Evolutionary conservation across 495 filamentous ascomycete genomes (phyloP).

Genomic region (Friedmanniomyces simplex): DNA sequence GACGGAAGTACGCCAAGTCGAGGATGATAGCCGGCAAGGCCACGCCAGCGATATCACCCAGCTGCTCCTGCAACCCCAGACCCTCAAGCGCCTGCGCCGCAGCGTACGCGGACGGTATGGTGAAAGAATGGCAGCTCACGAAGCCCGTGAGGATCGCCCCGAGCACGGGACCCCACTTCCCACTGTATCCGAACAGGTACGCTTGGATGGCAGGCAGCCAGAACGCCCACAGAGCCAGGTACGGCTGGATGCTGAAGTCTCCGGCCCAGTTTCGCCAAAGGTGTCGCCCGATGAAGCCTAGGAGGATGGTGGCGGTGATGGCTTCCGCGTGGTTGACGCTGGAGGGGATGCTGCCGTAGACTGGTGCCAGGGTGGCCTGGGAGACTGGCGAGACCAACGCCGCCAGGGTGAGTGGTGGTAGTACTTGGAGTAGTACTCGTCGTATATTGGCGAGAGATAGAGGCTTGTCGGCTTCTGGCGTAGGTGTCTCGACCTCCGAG

Average conservation of each 20-base stretch:
- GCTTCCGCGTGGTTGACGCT: slow-evolving; percentile 59
- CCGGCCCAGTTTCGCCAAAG: slow-evolving; percentile 34
- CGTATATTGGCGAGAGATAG: neutral
- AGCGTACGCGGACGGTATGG: slow-evolving; percentile 55
- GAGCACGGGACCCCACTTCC: slow-evolving; percentile 48
- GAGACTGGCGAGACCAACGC: slow-evolving; percentile 67
- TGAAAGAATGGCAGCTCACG: slow-evolving; percentile 60
- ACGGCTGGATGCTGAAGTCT: slow-evolving; percentile 37
- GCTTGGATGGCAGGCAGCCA: slow-evolving; percentile 65
- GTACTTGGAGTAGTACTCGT: neutral
- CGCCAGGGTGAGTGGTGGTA: slow-evolving; percentile 45
- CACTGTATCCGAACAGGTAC: slow-evolving; percentile 54
- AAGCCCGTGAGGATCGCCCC: slow-evolving; percentile 69
- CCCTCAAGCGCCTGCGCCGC: slow-evolving; percentile 54
- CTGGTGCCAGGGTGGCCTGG: slow-evolving; percentile 63
- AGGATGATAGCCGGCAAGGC: slow-evolving; percentile 32
- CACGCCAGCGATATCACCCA: neutral
- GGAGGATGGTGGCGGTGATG: slow-evolving; percentile 49
- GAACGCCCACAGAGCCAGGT: slow-evolving; percentile 55
- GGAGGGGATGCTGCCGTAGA: slow-evolving; percentile 73
- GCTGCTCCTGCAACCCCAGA: slow-evolving; percentile 32
- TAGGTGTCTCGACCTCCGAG: neutral
- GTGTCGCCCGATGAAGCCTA: slow-evolving; percentile 49
- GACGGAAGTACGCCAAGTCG: slow-evolving; percentile 51
- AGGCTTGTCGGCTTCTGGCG: neutral